Evolutionary conservation across 768 basidiomycete genomes (phyloP).

Genomic region (Asterophora parasitica): DNA sequence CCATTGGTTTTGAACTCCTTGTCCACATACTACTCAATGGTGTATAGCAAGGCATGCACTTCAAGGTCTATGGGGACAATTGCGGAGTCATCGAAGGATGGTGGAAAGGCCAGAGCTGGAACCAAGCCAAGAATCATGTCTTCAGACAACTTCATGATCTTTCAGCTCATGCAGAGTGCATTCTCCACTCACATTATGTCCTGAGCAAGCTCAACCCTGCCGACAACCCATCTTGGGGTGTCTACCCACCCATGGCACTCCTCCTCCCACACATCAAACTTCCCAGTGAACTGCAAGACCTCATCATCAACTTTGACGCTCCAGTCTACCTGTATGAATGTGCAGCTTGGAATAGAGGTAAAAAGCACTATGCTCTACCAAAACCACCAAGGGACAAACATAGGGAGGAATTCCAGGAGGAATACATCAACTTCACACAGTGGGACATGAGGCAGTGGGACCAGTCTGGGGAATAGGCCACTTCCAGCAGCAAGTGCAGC

Average conservation of each 20-base stretch:
- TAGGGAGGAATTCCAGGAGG: neutral
- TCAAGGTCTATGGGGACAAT: constrained; percentile 25
- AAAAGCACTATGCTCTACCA: constrained; percentile 3
- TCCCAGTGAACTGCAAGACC: neutral
- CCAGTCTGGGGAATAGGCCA: neutral
- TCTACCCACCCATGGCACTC: neutral
- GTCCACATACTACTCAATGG: constrained; percentile 11
- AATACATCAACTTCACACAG: neutral
- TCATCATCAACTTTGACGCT: neutral
- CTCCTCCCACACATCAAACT: neutral
- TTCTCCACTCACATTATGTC: no score
- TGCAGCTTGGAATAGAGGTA: neutral
- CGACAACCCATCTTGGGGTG: neutral
- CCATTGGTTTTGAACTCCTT: constrained; percentile 33
- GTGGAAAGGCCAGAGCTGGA: no score
- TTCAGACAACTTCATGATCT: constrained; percentile 9
- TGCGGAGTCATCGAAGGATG: constrained; percentile 19
- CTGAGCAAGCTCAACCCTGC: no score
- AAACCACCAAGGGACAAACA: constrained; percentile 3
- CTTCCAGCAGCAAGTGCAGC: neutral
- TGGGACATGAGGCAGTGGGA: neutral
- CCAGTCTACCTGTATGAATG: neutral
- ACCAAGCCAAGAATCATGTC: neutral
- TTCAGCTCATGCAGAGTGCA: neutral
- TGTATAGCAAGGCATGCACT: neutral